Evolutionary conservation across 192 early-diverging fungal genomes (phyloP).

Genomic region (Mortierella alpina): DNA sequence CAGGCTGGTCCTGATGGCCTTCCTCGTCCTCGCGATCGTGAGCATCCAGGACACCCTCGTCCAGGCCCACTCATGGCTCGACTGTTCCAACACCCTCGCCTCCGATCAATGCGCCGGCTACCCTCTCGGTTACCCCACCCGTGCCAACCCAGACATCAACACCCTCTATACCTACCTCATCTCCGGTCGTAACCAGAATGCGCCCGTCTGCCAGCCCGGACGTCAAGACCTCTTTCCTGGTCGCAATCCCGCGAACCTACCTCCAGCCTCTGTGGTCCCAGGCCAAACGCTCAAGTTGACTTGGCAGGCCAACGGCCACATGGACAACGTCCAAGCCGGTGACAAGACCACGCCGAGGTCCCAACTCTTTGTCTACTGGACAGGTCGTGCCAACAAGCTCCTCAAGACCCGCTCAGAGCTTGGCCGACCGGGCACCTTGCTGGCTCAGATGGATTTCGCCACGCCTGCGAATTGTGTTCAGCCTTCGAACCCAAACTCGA

Average conservation of each 20-base stretch:
- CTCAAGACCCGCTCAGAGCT: constrained; percentile 31
- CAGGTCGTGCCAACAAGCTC: constrained; percentile 16
- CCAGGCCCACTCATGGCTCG: constrained; percentile 70
- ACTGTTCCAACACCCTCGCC: constrained; percentile 63
- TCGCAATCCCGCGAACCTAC: constrained; percentile 53
- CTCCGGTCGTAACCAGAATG: constrained; percentile 28
- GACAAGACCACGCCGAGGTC: neutral
- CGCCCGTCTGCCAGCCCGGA: constrained; percentile 62
- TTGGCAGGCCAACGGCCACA: constrained; percentile 70
- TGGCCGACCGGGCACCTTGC: constrained; percentile 19
- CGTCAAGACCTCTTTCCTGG: constrained; percentile 29
- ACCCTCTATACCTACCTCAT: constrained; percentile 65
- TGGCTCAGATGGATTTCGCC: constrained; percentile 61
- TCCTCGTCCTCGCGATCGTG: neutral
- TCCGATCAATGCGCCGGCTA: constrained; percentile 60
- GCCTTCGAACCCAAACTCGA: constrained; percentile 53
- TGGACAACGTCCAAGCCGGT: constrained; percentile 25
- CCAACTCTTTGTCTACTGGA: constrained; percentile 27
- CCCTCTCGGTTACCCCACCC: constrained; percentile 63
- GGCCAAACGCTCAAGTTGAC: constrained; percentile 62
- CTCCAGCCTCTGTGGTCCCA: constrained; percentile 58
- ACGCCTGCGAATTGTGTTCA: constrained; percentile 57
- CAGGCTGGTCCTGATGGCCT: neutral
- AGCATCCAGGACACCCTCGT: constrained; percentile 22
- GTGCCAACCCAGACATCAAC: constrained; percentile 58